phyloP scores from a whole-genome alignment of 1,139 yeast genomes.

The Sugiyamaella xylanicola region DNA sequence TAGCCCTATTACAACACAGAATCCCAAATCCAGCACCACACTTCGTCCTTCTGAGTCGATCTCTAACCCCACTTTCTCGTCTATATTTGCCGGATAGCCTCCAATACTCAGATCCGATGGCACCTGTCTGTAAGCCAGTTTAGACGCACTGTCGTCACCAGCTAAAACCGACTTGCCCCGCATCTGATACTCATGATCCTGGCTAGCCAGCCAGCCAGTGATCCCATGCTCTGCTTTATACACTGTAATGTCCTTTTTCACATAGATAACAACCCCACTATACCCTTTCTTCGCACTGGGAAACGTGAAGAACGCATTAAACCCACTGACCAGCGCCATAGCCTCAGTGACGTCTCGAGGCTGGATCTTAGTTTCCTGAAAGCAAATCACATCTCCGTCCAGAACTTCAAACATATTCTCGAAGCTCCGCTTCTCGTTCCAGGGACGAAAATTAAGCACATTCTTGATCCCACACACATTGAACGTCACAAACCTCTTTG shows the following conservation, averaged over 20 bases:
- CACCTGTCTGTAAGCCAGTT: conserved; percentile 19
- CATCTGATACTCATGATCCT: conserved; percentile 27
- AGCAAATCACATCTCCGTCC: conserved; percentile 73
- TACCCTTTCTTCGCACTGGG: conserved; percentile 71
- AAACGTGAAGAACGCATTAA: conserved; percentile 65
- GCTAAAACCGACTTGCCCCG: conserved; percentile 17
- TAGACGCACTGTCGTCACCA: neutral
- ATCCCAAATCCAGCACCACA: conserved; percentile 69
- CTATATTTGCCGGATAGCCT: conserved; percentile 59
- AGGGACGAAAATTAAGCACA: conserved; percentile 77
- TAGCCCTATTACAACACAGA: conserved; percentile 63
- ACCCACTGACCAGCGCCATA: conserved; percentile 62
- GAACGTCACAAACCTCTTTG: conserved; percentile 64
- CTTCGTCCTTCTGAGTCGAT: conserved; percentile 87
- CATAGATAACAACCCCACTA: conserved; percentile 88
- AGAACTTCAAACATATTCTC: conserved; percentile 55
- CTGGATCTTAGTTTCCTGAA: conserved; percentile 83
- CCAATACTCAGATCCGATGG: conserved; percentile 47
- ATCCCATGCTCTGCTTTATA: conserved; percentile 86
- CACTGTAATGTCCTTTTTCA: conserved; percentile 54
- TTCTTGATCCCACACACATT: conserved; percentile 87
- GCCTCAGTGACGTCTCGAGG: conserved; percentile 49
- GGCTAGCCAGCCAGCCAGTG: conserved; percentile 61
- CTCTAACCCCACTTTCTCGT: conserved; percentile 47
- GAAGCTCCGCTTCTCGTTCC: conserved; percentile 60